phyloP scores from a whole-genome alignment of 768 basidiomycete species.

The Collybia sp. region DNA sequence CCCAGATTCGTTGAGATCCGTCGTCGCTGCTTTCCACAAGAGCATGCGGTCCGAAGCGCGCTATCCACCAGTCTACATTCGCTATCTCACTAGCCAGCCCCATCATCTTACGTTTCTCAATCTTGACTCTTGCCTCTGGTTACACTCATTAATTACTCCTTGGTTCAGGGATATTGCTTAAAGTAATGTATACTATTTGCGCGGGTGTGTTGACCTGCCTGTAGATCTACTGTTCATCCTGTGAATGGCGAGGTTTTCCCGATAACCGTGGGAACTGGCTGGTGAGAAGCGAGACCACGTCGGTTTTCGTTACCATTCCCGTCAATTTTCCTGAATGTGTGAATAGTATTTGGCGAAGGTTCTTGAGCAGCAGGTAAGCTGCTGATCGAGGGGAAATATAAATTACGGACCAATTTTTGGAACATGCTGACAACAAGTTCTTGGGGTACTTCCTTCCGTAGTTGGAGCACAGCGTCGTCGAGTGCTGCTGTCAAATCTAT shows the following conservation, averaged over 20 bases:
- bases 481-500: constrained; percentile 34
- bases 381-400: not conserved
- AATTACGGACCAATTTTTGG: constrained; percentile 54
- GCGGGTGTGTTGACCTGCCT: too few relatives aligned
- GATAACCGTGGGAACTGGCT: constrained; percentile 47
- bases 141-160: too few relatives aligned
- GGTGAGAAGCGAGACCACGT: constrained; percentile 56
- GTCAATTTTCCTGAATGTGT: constrained; percentile 52
- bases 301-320: constrained; percentile 67
- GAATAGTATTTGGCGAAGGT: constrained; percentile 65
- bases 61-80: too few relatives aligned
- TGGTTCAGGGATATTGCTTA: too few relatives aligned
- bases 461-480: constrained; percentile 51
- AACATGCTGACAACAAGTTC: constrained; percentile 72
- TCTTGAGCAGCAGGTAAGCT: constrained; percentile 31
- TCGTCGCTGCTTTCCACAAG: too few relatives aligned
- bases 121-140: too few relatives aligned
- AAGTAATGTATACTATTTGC: too few relatives aligned
- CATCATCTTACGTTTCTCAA: too few relatives aligned
- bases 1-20: too few relatives aligned
- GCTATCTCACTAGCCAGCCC: too few relatives aligned
- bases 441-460: constrained; percentile 65
- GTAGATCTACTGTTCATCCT: not conserved
- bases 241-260: constrained; percentile 4
- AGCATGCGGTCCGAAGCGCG: too few relatives aligned